Evolutionary conservation across 2,329 filamentous ascomycete species (phyloP).

Genomic region (Raffaelea deltoideospora): DNA sequence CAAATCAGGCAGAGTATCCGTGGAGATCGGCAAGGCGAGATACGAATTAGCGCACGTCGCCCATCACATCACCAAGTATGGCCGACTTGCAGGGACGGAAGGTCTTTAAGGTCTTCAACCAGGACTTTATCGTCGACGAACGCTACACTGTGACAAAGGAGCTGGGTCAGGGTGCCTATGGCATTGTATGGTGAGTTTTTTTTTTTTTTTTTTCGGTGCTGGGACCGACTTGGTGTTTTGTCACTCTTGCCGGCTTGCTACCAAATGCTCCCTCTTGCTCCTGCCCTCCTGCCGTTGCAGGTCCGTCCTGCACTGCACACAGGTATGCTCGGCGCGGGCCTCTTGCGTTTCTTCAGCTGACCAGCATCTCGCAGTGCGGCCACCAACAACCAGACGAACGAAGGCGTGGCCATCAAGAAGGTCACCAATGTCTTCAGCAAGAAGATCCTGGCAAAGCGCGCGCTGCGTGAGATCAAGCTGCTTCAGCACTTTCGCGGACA

Average conservation of each 20-base stretch:
- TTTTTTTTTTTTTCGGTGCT: not conserved
- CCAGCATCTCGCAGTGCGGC: conserved; percentile 71
- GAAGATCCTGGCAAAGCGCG: conserved; percentile 97
- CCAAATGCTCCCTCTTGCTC: not conserved
- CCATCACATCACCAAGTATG: too few relatives aligned
- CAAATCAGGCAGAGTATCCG: too few relatives aligned
- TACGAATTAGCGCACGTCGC: too few relatives aligned
- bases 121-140: conserved; percentile 97
- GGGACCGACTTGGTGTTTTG: too few relatives aligned
- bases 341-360: too few relatives aligned
- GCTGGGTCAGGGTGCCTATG: conserved; percentile 93
- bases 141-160: conserved; percentile 98
- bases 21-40: too few relatives aligned
- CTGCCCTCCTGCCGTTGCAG: conserved; percentile 9
- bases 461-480: conserved; percentile 94
- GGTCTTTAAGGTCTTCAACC: conserved; percentile 98
- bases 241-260: too few relatives aligned
- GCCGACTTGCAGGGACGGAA: conserved; percentile 44
- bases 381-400: conserved; percentile 75
- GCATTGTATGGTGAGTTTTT: conserved; percentile 77
- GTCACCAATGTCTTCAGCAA: conserved; percentile 99
- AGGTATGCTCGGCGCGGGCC: too few relatives aligned
- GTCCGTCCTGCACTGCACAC: not conserved
- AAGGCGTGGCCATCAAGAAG: conserved; percentile 98
- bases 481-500: conserved; percentile 93